These are phyloP conservation scores for Aphanoascus verrucosus DNA, from an alignment of 2,329 filamentous ascomycete species.

Conservation along the genomic window DNA sequence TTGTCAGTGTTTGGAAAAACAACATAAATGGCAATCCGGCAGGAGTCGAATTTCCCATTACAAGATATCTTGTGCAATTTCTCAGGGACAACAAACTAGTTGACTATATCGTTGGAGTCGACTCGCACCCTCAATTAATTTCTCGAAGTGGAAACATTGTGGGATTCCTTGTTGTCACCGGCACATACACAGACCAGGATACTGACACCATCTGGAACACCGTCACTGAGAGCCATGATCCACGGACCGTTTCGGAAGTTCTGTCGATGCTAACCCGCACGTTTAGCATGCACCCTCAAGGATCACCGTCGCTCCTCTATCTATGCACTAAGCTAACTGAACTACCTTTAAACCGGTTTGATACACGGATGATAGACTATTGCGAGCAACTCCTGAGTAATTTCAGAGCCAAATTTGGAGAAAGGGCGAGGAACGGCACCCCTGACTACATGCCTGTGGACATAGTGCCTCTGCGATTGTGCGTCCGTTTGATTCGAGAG, in stretches of 20 bases:
- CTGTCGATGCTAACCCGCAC: conserved; percentile 53
- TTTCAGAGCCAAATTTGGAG: conserved; percentile 36
- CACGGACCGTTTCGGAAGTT: conserved; percentile 70
- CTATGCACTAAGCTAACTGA: conserved; percentile 59
- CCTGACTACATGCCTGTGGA: conserved; percentile 24
- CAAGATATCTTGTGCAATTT: conserved; percentile 59
- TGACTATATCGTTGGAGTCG: conserved; percentile 78
- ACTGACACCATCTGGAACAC: conserved; percentile 78
- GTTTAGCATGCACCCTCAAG: conserved; percentile 36
- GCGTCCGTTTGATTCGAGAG: conserved; percentile 60
- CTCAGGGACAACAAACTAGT: conserved; percentile 61
- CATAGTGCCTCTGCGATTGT: conserved; percentile 43
- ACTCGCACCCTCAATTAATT: conserved; percentile 86
- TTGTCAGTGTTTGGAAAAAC: conserved; percentile 56
- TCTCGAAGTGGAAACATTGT: conserved; percentile 71
- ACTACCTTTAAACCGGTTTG: conserved; percentile 54
- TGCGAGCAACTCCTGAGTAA: conserved; percentile 48
- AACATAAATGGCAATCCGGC: conserved; percentile 40
- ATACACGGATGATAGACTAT: conserved; percentile 50
- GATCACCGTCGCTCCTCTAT: conserved; percentile 45
- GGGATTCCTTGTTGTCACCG: conserved; percentile 73
- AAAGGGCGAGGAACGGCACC: conserved; percentile 18
- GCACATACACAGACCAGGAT: conserved; percentile 58
- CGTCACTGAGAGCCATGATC: conserved; percentile 69
- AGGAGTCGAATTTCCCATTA: conserved; percentile 42